These are phyloP conservation scores for Aspergillus sp. DNA, from an alignment of 2,329 filamentous ascomycete species.

Conservation along the genomic window DNA sequence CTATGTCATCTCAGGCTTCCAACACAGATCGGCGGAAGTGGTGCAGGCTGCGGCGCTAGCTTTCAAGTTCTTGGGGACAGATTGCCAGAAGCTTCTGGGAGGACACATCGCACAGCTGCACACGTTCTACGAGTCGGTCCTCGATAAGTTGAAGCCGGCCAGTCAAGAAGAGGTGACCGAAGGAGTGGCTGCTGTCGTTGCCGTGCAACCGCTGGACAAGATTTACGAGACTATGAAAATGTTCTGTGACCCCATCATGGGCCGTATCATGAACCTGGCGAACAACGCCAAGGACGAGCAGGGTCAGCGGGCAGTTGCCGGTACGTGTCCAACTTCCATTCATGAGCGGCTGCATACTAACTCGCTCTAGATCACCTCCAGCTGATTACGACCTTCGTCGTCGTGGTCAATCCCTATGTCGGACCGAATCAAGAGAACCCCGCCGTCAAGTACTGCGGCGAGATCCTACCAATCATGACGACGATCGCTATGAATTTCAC, in stretches of 20 bases:
- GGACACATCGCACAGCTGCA: constrained; percentile 83
- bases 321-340: constrained; percentile 40
- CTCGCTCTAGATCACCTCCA: constrained; percentile 72
- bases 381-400: constrained; percentile 85
- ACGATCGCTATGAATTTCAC: constrained; percentile 87
- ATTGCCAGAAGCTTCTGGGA: constrained; percentile 84
- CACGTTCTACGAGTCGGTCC: constrained; percentile 84
- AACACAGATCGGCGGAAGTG: constrained; percentile 84
- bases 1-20: constrained; percentile 92
- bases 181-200: constrained; percentile 87
- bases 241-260: constrained; percentile 88
- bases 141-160: constrained; percentile 77
- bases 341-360: constrained; percentile 12
- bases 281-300: constrained; percentile 80
- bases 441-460: constrained; percentile 92
- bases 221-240: constrained; percentile 84
- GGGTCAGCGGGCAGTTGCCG: constrained; percentile 80
- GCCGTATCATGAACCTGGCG: constrained; percentile 80
- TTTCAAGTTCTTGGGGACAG: constrained; percentile 95
- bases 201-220: constrained; percentile 76
- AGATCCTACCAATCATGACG: constrained; percentile 84
- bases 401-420: constrained; percentile 73
- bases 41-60: constrained; percentile 87
- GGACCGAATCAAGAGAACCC: constrained; percentile 74
- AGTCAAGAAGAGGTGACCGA: constrained; percentile 97